Evolutionary conservation across 2,329 filamentous ascomycete species (phyloP).

Genomic region (Exophiala oligosperma): DNA sequence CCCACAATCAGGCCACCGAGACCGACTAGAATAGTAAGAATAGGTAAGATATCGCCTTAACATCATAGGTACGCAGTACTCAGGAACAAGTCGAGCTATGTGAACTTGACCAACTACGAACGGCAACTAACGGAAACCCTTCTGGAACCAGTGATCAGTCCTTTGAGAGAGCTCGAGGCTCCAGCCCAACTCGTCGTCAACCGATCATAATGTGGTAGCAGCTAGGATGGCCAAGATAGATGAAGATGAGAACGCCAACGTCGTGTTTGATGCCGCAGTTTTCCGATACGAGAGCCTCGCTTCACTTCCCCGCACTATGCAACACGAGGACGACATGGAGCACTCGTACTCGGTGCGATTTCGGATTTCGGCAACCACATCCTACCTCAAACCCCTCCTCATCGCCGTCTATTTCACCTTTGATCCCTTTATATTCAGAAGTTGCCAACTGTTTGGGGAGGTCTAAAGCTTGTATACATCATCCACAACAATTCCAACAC

Average conservation of each 20-base stretch:
- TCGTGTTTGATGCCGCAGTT: not conserved
- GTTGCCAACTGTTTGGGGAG: too few species aligned
- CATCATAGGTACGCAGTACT: too few species aligned
- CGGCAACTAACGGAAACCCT: not conserved
- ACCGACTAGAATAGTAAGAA: slow-evolving; percentile 18
- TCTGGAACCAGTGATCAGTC: not conserved
- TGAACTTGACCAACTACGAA: not conserved
- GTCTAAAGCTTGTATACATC: too few species aligned
- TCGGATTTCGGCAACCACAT: not conserved
- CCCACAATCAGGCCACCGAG: slow-evolving; percentile 18
- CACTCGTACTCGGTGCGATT: not conserved
- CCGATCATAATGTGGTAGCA: too few species aligned
- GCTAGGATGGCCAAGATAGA: not conserved
- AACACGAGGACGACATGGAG: too few species aligned
- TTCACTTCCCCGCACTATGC: not conserved
- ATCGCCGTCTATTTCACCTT: not conserved
- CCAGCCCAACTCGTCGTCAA: too few species aligned
- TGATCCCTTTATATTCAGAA: too few species aligned
- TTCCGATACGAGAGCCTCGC: too few species aligned
- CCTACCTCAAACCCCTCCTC: not conserved
- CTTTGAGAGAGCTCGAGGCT: not conserved
- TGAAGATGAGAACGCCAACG: not conserved
- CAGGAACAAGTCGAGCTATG: too few species aligned
- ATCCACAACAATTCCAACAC: too few species aligned
- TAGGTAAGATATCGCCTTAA: slow-evolving; percentile 1